A percentile compares a stretch with the other conserved stretches of the same genome.
Evolutionary conservation across 306 rosid genomes (phyloP).

Genomic region (Lupinus albus): DNA sequence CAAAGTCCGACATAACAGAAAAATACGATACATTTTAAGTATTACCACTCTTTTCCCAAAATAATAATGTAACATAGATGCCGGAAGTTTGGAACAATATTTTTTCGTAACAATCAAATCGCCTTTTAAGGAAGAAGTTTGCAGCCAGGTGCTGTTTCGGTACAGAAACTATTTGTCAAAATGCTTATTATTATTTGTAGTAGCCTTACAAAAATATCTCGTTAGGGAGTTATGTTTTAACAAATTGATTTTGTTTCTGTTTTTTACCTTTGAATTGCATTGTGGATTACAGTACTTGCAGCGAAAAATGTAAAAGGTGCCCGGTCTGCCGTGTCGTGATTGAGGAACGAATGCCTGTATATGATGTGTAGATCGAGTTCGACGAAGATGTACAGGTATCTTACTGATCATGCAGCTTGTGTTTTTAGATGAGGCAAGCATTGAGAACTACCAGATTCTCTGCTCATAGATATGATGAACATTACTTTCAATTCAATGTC

Average conservation of each 20-base stretch:
- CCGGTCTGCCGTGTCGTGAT: slow-evolving; percentile 78
- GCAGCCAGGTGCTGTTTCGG: not conserved
- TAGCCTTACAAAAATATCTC: not conserved
- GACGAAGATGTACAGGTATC: slow-evolving; percentile 36
- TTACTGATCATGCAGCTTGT: slow-evolving; percentile 49
- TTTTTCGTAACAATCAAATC: not conserved
- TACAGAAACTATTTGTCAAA: not conserved
- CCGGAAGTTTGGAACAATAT: too few relatives aligned
- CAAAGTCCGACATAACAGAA: not conserved
- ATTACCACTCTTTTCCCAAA: not conserved
- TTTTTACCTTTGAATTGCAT: not conserved
- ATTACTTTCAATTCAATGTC: slow-evolving; percentile 13
- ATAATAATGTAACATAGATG: too few relatives aligned
- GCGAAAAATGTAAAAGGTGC: slow-evolving; percentile 77
- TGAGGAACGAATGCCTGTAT: slow-evolving; percentile 66
- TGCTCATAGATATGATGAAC: slow-evolving; percentile 25
- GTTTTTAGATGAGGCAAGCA: slow-evolving; percentile 60
- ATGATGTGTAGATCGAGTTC: slow-evolving; percentile 58
- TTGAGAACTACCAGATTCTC: slow-evolving; percentile 34
- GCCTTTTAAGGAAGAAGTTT: slow-evolving; percentile 1
- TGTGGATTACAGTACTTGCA: slow-evolving; percentile 64
- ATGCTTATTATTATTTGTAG: not conserved
- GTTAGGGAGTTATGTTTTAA: not conserved
- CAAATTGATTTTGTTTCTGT: not conserved
- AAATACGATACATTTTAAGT: not conserved